Evolutionary conservation across 176 grass and related monocot species (phyloP).

Genomic region (Eleusine coracana): DNA sequence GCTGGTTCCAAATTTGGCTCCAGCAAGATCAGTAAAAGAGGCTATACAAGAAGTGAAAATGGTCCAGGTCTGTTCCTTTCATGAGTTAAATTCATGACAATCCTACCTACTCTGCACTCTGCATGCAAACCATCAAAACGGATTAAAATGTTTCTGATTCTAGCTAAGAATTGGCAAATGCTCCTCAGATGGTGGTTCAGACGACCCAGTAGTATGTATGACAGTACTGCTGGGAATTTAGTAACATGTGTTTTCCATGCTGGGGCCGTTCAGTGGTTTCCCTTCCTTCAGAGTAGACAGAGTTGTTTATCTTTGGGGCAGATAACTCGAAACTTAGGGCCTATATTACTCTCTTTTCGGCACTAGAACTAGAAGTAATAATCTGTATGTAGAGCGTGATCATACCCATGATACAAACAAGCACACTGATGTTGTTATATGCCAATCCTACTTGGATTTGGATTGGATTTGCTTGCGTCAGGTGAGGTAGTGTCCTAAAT

Average conservation of each 20-base stretch:
- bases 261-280: not conserved
- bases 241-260: slow-evolving; percentile 1
- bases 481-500: slow-evolving; percentile 26
- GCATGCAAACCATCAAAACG: not conserved
- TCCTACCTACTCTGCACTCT: not conserved
- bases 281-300: slow-evolving; percentile 12
- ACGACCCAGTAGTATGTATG: not conserved
- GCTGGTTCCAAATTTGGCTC: slow-evolving; percentile 83
- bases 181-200: not conserved
- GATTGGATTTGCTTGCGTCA: slow-evolving; percentile 30
- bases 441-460: not conserved
- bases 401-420: not conserved
- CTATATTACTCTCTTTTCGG: not conserved
- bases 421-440: not conserved
- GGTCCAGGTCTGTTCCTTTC: slow-evolving; percentile 71
- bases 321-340: not conserved
- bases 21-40: slow-evolving; percentile 77
- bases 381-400: not conserved
- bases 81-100: slow-evolving; percentile 2
- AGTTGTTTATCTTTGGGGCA: not conserved
- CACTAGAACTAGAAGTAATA: not conserved
- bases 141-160: not conserved
- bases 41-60: slow-evolving; percentile 96
- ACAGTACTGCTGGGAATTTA: not conserved
- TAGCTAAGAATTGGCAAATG: not conserved